Base-by-base conservation (phyloP, 2,329 filamentous ascomycete genomes). In the Arthrobotrys conoides region DNA sequence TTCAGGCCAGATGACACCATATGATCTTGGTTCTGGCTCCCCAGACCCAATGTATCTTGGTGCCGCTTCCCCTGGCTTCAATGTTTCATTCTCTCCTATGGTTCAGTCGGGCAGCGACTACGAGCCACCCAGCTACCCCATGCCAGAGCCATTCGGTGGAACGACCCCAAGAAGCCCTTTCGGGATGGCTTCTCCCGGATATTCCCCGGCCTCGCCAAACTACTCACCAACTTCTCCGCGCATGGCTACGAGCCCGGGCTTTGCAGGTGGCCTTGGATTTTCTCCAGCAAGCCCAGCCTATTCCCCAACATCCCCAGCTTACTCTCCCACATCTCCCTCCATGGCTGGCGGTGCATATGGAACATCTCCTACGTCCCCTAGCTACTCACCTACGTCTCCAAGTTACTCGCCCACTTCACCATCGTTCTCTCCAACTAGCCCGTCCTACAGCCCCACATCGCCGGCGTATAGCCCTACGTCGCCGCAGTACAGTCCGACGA, bases 1-100 rank as follows among this genome's bases (percentile, higher is more conserved):
- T 27, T 92, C 92, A 78, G 96, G 96, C 81, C 93, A 93, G 69
- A 93, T 94, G 49, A 99, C 96, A 8, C 96, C 96, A 0, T 99
- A 99, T 85, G 96, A 98, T 83, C 87, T 88, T 80, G 89, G 88
- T 41, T 91, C 89, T 14, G 90, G 90, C 9, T 87, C 89, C 83
- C 87, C 89, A 80, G 90, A 91, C 81, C 88, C 86, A 66, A 86
- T 87, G 33, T 89, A 87, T 82, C 86, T 87, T 79, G 92, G 91
- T 24, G 92, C 92, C 51, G 92, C 92, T 53, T 95, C 92, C 63
- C 93, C 93, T 6, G 91, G 94, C 82, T 90, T 89, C 46, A 82
- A 89, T 87, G 82, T 84, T 83, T 89, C 89, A 84, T 92, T 92
- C 88, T 96, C 93, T 38, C 93, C 93, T 63, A 93, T 96, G 83